Base-by-base conservation (phyloP, 148 eudicot genomes). In the Rhododendron griersonianum region DNA sequence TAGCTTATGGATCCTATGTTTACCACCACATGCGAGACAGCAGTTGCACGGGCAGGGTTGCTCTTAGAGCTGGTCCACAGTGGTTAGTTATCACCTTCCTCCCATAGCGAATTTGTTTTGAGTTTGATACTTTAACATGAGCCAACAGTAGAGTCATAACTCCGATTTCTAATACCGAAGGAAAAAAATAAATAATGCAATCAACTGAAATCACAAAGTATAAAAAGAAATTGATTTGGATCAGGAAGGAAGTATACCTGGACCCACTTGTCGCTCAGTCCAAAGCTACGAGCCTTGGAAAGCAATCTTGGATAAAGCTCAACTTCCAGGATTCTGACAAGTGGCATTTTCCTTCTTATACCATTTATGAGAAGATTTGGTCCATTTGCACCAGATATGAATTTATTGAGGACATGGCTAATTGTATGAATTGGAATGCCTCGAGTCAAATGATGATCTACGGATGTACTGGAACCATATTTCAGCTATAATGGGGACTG, bases 261-360 rank as follows among this genome's bases (percentile, higher is more conserved):
- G 85, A 97, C 92, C 99, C 99, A 97, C 57, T 91, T 88, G 88
- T 97, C 91, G 79, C 92, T 92, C 79, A 97, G 87, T 78, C 99
- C 99, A 85, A 94, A 95, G 90, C 96, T 97, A 85, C 95, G 93
- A 45, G 98, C 99, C 89, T 97, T 97, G 53, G 99, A 97, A 69
- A 97, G 96, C 91, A 95, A 89, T 63, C 96, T 95, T 83, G 98
- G 96, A 85, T 94, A 91, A 85, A 95, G 93, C 88, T 97, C 99
- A 85, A 93, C 96, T 91, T 97, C 99, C 89, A 97, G 92, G 59
- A 94, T 91, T 88, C 98, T 91, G 84, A 95, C 86, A 85, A 91
- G 94, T 61, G 99, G 98, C 98, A 97, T 94, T 78, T 96, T 94
- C 90, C 95, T 88, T 87, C 84, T 94, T 79, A 93, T 79, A 81